Evolutionary conservation across 257 asterid genomes (phyloP).

Genomic region (Coffea canephora): DNA sequence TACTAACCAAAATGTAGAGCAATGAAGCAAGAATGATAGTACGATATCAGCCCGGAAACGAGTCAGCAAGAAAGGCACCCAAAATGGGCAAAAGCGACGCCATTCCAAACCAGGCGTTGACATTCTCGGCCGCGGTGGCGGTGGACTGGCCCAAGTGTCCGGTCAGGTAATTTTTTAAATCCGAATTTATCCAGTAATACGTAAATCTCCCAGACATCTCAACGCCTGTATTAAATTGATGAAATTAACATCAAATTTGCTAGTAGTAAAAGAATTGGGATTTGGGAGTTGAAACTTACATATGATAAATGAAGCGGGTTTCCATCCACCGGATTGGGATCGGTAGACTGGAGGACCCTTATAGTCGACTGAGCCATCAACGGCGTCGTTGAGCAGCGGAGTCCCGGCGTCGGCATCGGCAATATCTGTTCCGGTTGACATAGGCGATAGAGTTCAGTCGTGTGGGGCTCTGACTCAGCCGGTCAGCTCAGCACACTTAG

Average conservation of each 20-base stretch:
- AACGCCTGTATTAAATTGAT: conserved; percentile 13
- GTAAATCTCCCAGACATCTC: conserved; percentile 35
- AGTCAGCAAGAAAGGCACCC: conserved; percentile 31
- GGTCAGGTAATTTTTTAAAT: conserved; percentile 27
- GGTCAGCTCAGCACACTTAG: no score
- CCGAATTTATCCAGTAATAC: conserved; percentile 26
- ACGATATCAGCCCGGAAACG: conserved; percentile 27
- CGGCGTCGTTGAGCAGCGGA: conserved; percentile 20
- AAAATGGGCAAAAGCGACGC: conserved; percentile 25
- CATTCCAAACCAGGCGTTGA: conserved; percentile 30
- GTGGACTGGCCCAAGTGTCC: conserved; percentile 30
- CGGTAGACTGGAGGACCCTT: conserved; percentile 23
- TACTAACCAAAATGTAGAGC: conserved; percentile 26
- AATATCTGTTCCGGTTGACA: no score
- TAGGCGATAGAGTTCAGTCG: no score
- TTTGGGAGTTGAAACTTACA: neutral
- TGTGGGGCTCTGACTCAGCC: no score
- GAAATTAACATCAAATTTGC: neutral
- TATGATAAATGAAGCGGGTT: conserved; percentile 33
- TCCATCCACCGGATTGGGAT: conserved; percentile 31
- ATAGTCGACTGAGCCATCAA: conserved; percentile 23
- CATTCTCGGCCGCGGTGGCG: conserved; percentile 26
- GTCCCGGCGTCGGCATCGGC: neutral
- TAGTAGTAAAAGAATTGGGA: neutral
- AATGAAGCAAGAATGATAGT: conserved; percentile 23